Conservation (phyloP, 306 rosid genomes). For the Inga laurina region DNA sequence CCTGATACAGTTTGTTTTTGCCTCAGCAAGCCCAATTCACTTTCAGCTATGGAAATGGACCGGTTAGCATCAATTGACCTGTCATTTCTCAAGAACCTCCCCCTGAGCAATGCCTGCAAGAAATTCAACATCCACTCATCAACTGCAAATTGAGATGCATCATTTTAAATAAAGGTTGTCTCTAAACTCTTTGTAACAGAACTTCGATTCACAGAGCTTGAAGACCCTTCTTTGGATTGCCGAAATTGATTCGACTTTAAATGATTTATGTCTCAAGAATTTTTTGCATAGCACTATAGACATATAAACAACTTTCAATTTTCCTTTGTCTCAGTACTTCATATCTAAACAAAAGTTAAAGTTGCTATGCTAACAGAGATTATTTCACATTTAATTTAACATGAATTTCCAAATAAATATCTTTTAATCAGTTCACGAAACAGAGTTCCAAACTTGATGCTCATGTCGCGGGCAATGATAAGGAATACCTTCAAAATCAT, state of each 20-base stretch:
- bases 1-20: constrained; percentile 89
- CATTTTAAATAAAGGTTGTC: constrained; percentile 23
- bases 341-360: neutral
- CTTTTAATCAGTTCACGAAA: constrained; percentile 19
- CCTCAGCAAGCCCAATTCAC: constrained; percentile 91
- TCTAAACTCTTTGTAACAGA: constrained; percentile 2
- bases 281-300: neutral
- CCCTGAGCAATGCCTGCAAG: constrained; percentile 90
- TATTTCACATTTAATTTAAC: constrained; percentile 1
- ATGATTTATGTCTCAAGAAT: neutral
- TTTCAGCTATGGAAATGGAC: constrained; percentile 76
- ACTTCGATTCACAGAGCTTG: neutral
- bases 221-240: constrained; percentile 21
- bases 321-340: neutral
- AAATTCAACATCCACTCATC: constrained; percentile 26
- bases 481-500: constrained; percentile 1
- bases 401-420: constrained; percentile 12
- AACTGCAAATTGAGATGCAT: constrained; percentile 33
- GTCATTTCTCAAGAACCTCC: constrained; percentile 90
- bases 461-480: neutral
- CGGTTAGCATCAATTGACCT: constrained; percentile 61
- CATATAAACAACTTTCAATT: neutral
- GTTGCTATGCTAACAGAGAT: neutral
- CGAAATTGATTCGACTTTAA: constrained; percentile 11
- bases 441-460: constrained; percentile 6